These are phyloP conservation scores for Suhomyces taliae DNA, from an alignment of 1,139 yeast species.

Conservation along the genomic window DNA sequence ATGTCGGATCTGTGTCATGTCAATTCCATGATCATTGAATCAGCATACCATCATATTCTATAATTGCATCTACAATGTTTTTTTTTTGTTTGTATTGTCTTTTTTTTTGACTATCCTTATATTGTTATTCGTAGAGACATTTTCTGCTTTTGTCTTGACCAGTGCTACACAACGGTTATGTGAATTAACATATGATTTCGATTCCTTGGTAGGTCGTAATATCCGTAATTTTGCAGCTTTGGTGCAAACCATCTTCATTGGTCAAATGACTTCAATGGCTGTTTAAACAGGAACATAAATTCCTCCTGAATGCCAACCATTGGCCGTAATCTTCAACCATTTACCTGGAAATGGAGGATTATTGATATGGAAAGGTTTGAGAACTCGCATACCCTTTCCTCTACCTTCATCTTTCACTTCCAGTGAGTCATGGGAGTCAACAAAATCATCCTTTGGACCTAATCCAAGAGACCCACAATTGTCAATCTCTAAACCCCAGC, in stretches of 20 bases:
- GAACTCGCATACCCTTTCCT: constrained; percentile 40
- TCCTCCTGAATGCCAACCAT: constrained; percentile 84
- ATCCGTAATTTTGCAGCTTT: not conserved
- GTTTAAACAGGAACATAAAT: constrained; percentile 23
- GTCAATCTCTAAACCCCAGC: constrained; percentile 71
- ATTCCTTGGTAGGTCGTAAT: no score
- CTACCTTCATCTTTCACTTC: constrained; percentile 27
- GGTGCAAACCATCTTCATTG: not conserved
- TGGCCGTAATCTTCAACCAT: constrained; percentile 58
- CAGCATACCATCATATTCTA: no score
- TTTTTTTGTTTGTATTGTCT: no score
- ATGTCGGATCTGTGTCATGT: no score
- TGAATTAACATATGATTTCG: no score
- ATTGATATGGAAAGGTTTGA: constrained; percentile 44
- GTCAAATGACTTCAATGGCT: no score
- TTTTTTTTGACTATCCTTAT: no score
- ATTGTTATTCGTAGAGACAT: no score
- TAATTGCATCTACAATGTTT: no score
- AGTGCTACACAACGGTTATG: no score
- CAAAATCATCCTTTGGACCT: constrained; percentile 42
- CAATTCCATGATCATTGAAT: no score
- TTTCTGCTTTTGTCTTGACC: no score
- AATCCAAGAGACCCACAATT: constrained; percentile 72
- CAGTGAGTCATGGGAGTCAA: constrained; percentile 15
- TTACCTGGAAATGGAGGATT: constrained; percentile 34